Percentiles rank a stretch among this genome's conserved stretches.
Conservation (phyloP, 192 early-diverging fungal genomes). For the Entomortierella parvispora region DNA sequence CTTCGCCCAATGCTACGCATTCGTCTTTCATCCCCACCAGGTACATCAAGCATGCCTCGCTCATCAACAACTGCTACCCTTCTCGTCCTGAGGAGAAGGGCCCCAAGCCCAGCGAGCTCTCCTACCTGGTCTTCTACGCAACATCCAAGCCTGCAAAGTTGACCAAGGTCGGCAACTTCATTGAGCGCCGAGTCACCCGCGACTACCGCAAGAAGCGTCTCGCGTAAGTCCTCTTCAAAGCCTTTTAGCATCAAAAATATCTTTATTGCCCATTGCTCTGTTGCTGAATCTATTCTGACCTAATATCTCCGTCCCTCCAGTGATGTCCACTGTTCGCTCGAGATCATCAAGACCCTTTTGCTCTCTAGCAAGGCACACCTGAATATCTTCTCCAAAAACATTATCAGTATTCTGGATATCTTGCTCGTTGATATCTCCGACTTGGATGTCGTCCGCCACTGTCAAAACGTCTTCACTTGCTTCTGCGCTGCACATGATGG, state of each 20-base stretch:
- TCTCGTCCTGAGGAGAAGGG: slow-evolving; percentile 68
- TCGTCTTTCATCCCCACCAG: slow-evolving; percentile 56
- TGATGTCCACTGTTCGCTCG: slow-evolving; percentile 73
- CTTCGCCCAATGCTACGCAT: slow-evolving; percentile 37
- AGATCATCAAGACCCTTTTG: slow-evolving; percentile 80
- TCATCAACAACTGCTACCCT: slow-evolving; percentile 83
- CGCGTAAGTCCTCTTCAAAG: slow-evolving; percentile 58
- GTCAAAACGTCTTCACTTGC: slow-evolving; percentile 63
- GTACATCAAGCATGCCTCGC: slow-evolving; percentile 80
- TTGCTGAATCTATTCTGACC: slow-evolving; percentile 10
- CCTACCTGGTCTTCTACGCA: slow-evolving; percentile 90
- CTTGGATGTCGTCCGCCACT: slow-evolving; percentile 42
- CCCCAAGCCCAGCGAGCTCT: slow-evolving; percentile 84
- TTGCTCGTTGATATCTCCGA: slow-evolving; percentile 44
- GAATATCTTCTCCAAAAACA: slow-evolving; percentile 84
- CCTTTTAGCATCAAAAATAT: not conserved
- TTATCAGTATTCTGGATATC: slow-evolving; percentile 74
- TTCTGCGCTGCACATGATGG: slow-evolving; percentile 81
- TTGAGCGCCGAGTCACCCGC: slow-evolving; percentile 74
- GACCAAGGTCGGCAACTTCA: slow-evolving; percentile 86
- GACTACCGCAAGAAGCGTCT: slow-evolving; percentile 71
- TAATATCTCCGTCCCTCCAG: slow-evolving; percentile 19
- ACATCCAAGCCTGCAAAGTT: slow-evolving; percentile 89
- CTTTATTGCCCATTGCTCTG: not conserved
- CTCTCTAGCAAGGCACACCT: slow-evolving; percentile 76